These are phyloP conservation scores for Pseudopithomyces maydicus DNA, from an alignment of 2,329 filamentous ascomycete species.

Conservation along the genomic window DNA sequence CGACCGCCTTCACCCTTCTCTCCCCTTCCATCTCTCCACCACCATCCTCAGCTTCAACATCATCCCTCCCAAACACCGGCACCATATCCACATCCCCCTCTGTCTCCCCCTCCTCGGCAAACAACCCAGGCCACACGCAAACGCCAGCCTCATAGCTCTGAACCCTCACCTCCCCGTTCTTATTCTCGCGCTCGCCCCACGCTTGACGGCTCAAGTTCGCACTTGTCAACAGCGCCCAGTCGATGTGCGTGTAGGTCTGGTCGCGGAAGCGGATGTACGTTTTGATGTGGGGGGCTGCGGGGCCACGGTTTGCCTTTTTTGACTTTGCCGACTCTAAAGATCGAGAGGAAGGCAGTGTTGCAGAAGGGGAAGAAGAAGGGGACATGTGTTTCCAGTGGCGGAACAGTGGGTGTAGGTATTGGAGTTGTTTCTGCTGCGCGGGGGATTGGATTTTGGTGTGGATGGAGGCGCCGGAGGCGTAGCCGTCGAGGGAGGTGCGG, in stretches of 20 bases:
- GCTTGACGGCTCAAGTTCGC: conserved; percentile 91
- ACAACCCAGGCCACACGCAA: conserved; percentile 74
- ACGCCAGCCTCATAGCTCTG: conserved; percentile 86
- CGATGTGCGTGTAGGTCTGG: conserved; percentile 57
- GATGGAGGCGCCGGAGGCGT: conserved; percentile 76
- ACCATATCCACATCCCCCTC: conserved; percentile 60
- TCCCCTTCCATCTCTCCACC: conserved; percentile 2
- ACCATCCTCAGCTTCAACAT: conserved; percentile 43
- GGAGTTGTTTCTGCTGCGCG: conserved; percentile 74
- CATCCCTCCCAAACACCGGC: conserved; percentile 68
- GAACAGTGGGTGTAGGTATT: conserved; percentile 72
- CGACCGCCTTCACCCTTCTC: conserved; percentile 39
- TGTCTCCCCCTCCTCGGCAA: conserved; percentile 34
- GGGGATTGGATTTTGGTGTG: conserved; percentile 76
- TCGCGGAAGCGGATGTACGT: conserved; percentile 75
- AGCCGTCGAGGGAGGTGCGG: conserved; percentile 76
- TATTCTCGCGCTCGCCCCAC: conserved; percentile 72
- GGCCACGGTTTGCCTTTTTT: conserved; percentile 44
- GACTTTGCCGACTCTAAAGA: too few relatives aligned
- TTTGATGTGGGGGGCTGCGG: conserved; percentile 86
- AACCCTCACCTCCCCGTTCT: conserved; percentile 67
- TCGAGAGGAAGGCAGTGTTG: too few relatives aligned
- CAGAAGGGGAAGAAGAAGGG: neutral
- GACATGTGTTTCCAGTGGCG: conserved; percentile 69
- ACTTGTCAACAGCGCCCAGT: conserved; percentile 88